phyloP scores from a whole-genome alignment of 305 asterid genomes.

The Solanum hybrid region DNA sequence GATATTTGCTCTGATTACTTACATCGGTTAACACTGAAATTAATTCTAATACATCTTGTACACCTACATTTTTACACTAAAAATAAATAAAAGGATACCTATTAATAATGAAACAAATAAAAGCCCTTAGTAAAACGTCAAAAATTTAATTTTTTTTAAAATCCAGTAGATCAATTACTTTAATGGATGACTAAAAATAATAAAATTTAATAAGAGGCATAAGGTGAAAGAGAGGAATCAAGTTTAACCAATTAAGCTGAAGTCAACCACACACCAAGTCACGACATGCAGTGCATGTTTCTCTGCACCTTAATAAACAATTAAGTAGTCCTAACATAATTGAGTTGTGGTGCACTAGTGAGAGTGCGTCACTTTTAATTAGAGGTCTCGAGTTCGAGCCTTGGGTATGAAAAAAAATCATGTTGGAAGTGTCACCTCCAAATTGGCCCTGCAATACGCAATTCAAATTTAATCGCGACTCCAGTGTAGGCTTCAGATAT shows the following conservation, averaged over 20 bases:
- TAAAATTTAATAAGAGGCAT: neutral
- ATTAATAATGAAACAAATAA: no score
- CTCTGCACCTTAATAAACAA: neutral
- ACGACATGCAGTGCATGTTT: neutral
- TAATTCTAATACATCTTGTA: neutral
- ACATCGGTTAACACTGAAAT: neutral
- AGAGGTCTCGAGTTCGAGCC: no score
- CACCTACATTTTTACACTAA: neutral
- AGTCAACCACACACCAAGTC: neutral
- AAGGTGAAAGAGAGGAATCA: neutral
- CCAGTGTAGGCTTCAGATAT: no score
- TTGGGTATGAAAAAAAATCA: no score
- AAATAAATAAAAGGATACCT: neutral
- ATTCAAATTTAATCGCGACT: rapidly evolving
- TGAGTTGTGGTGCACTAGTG: no score
- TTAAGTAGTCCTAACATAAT: no score
- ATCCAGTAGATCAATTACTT: neutral
- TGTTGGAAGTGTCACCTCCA: no score
- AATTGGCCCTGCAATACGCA: no score
- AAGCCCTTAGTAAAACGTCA: neutral
- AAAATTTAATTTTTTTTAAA: neutral
- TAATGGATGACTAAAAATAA: neutral
- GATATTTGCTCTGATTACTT: neutral
- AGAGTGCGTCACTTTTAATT: no score
- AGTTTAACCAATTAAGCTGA: neutral